Evolutionary conservation across 2,329 filamentous ascomycete genomes (phyloP).

Genomic region (Apiospora aurea): DNA sequence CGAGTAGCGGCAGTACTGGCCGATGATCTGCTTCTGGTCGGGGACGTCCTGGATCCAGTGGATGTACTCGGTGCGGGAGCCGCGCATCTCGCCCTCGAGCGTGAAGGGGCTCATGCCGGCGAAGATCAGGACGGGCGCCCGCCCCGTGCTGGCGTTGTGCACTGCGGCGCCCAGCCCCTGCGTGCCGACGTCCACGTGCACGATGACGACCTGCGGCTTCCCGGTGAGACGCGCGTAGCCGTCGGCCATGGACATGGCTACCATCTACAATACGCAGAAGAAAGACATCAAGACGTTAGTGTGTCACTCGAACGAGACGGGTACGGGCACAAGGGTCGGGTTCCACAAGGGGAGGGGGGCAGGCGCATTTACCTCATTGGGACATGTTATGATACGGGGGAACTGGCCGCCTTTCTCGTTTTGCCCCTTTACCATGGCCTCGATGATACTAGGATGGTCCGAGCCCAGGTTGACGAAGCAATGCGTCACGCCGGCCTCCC

Average conservation of each 20-base stretch:
- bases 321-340: neutral
- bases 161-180: constrained; percentile 80
- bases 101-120: constrained; percentile 81
- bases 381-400: constrained; percentile 78
- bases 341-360: neutral
- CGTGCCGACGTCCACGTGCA: constrained; percentile 84
- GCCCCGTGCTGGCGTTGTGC: constrained; percentile 79
- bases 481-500: constrained; percentile 45
- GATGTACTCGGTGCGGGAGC: constrained; percentile 82
- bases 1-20: constrained; percentile 85
- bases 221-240: constrained; percentile 77
- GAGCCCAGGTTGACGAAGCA: constrained; percentile 72
- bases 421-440: constrained; percentile 80
- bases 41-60: constrained; percentile 88
- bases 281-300: neutral
- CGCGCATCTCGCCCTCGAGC: constrained; percentile 77
- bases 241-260: constrained; percentile 84
- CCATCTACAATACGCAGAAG: constrained; percentile 64
- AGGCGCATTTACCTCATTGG: constrained; percentile 69
- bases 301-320: neutral
- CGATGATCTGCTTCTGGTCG: constrained; percentile 80
- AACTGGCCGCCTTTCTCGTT: constrained; percentile 70
- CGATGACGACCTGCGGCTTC: constrained; percentile 78
- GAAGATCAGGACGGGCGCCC: constrained; percentile 79
- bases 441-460: constrained; percentile 78